Evolutionary conservation across 257 asterid genomes (phyloP).

Genomic region (Linaria vulgaris): DNA sequence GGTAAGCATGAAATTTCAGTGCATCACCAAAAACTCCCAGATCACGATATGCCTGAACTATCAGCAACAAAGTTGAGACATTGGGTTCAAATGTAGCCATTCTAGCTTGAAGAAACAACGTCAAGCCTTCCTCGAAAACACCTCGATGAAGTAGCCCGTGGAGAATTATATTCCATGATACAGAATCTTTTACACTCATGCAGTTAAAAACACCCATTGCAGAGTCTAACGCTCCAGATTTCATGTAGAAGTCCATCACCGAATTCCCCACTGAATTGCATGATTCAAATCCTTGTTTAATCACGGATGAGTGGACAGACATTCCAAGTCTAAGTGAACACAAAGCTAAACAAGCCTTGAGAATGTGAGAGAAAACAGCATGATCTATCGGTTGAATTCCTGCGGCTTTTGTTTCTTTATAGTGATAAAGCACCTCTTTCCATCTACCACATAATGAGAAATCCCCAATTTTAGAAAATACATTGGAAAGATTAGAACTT

Average conservation of each 20-base stretch:
- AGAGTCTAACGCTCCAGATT: slow-evolving; percentile 54
- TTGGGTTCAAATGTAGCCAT: slow-evolving; percentile 64
- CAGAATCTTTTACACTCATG: slow-evolving; percentile 56
- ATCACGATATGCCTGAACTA: slow-evolving; percentile 56
- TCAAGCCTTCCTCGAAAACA: slow-evolving; percentile 44
- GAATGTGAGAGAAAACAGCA: slow-evolving; percentile 54
- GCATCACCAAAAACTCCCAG: slow-evolving; percentile 44
- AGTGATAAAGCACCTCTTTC: slow-evolving; percentile 51
- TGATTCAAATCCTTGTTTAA: slow-evolving; percentile 67
- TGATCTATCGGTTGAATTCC: slow-evolving; percentile 50
- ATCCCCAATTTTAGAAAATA: slow-evolving; percentile 47
- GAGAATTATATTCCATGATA: slow-evolving; percentile 85
- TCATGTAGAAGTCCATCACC: slow-evolving; percentile 65
- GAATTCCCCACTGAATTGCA: slow-evolving; percentile 65
- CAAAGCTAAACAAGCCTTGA: slow-evolving; percentile 58
- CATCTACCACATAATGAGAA: slow-evolving; percentile 47
- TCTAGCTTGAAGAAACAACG: slow-evolving; percentile 54
- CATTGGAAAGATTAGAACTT: slow-evolving; percentile 32
- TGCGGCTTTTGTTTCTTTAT: slow-evolving; percentile 37
- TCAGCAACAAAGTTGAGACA: slow-evolving; percentile 68
- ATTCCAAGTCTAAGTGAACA: slow-evolving; percentile 40
- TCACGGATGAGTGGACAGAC: slow-evolving; percentile 57
- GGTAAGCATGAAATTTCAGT: slow-evolving; percentile 51
- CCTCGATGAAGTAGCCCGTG: slow-evolving; percentile 51
- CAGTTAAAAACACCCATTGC: slow-evolving; percentile 45